A percentile compares a stretch with the other conserved stretches of the same genome.
These are phyloP conservation scores for Nannochloropsis gaditana DNA, from an alignment of 108 stramenopile genomes.

Conservation along the genomic window DNA sequence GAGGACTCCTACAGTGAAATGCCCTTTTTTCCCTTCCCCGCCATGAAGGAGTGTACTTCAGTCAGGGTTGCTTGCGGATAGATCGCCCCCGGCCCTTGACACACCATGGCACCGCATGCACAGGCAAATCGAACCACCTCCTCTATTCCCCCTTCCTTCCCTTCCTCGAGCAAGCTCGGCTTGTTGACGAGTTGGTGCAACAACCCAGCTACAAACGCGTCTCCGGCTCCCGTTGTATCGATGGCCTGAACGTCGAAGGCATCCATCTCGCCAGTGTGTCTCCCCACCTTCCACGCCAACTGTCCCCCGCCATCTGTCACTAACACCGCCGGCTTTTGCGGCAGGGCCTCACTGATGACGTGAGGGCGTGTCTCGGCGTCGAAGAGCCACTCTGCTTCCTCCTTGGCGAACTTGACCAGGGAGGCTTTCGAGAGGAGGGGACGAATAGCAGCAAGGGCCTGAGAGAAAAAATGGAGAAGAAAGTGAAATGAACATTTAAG, in stretches of 20 bases:
- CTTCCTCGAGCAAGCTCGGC: not conserved
- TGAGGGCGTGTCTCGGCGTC: conserved; percentile 22
- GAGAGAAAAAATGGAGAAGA: not conserved
- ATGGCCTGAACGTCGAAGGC: conserved; percentile 27
- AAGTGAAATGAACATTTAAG: not conserved
- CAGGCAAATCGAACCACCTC: conserved; percentile 38
- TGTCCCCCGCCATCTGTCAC: conserved; percentile 41
- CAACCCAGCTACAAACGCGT: conserved; percentile 45
- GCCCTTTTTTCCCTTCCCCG: not conserved
- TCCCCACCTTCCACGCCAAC: conserved; percentile 23
- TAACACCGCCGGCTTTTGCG: conserved; percentile 29
- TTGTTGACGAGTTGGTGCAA: conserved; percentile 25
- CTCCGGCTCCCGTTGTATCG: conserved; percentile 48
- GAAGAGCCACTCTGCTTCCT: conserved; percentile 44
- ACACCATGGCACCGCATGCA: conserved; percentile 38
- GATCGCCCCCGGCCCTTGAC: conserved; percentile 39
- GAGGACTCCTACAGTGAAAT: too few species aligned
- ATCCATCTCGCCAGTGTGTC: conserved; percentile 32
- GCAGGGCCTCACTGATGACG: conserved; percentile 8
- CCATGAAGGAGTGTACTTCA: conserved; percentile 30
- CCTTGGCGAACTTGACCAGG: conserved; percentile 41
- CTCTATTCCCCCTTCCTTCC: conserved; percentile 22
- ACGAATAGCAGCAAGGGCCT: conserved; percentile 23
- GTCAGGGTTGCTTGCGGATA: conserved; percentile 26
- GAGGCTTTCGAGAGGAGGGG: conserved; percentile 23